phyloP scores from a whole-genome alignment of 2,329 filamentous ascomycete genomes.

The Cucurbitaria berberidis region DNA sequence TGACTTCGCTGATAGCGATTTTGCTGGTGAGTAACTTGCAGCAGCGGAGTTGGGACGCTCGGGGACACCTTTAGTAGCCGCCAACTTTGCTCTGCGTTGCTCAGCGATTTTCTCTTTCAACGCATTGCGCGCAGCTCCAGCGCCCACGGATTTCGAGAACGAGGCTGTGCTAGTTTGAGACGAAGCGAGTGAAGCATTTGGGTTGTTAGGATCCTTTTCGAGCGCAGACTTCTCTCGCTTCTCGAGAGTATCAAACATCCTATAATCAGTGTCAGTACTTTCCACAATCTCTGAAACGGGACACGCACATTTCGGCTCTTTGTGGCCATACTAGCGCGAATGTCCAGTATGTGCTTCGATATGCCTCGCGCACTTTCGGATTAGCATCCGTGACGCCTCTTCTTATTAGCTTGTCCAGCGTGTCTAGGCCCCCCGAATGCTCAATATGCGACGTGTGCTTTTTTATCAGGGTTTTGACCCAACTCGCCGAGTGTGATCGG shows the following conservation, averaged over 20 bases:
- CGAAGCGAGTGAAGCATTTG: constrained; percentile 62
- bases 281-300: neutral
- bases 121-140: constrained; percentile 59
- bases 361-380: constrained; percentile 84
- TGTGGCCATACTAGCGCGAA: constrained; percentile 80
- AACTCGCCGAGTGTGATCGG: constrained; percentile 76
- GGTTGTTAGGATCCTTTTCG: constrained; percentile 83
- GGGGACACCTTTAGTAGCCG: constrained; percentile 52
- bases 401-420: constrained; percentile 86
- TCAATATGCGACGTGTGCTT: constrained; percentile 86
- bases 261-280: constrained; percentile 46
- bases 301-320: constrained; percentile 72
- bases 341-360: constrained; percentile 84
- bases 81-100: constrained; percentile 68
- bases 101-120: constrained; percentile 84
- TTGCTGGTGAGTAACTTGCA: constrained; percentile 58
- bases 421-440: constrained; percentile 79
- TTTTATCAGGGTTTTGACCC: constrained; percentile 82
- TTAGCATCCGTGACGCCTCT: constrained; percentile 90
- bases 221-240: constrained; percentile 78
- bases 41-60: constrained; percentile 65
- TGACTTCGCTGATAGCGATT: constrained; percentile 47
- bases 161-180: constrained; percentile 56
- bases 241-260: constrained; percentile 80
- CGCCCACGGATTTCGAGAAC: constrained; percentile 56